These are phyloP conservation scores for Sarocladium brachiariae DNA, from an alignment of 2,329 filamentous ascomycete genomes.

Conservation along the genomic window DNA sequence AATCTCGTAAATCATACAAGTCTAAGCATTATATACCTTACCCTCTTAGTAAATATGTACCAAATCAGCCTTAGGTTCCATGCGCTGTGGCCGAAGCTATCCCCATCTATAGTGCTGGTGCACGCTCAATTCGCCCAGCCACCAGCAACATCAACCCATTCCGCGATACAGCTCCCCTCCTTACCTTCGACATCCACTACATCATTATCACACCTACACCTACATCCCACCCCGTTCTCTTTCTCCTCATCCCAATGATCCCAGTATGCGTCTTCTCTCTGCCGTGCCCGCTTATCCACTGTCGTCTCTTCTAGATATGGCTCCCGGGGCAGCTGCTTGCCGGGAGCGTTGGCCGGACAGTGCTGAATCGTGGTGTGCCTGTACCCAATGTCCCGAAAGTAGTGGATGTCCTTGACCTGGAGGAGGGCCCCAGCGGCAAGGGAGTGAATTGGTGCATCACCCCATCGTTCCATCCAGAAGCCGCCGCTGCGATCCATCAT, in stretches of 20 bases:
- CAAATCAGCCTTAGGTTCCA: too few species aligned
- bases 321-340: slow-evolving; percentile 71
- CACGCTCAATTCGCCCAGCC: slow-evolving; percentile 70
- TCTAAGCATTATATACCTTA: too few species aligned
- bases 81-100: too few species aligned
- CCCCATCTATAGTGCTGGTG: too few species aligned
- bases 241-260: slow-evolving; percentile 77
- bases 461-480: slow-evolving; percentile 99
- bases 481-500: slow-evolving; percentile 98
- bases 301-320: slow-evolving; percentile 81
- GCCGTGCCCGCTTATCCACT: slow-evolving; percentile 70
- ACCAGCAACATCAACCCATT: slow-evolving; percentile 96
- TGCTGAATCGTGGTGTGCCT: slow-evolving; percentile 98
- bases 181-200: slow-evolving; percentile 98
- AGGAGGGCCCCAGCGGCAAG: slow-evolving; percentile 88
- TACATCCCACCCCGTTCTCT: slow-evolving; percentile 94
- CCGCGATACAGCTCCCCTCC: slow-evolving; percentile 85
- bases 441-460: slow-evolving; percentile 96
- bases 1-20: too few species aligned
- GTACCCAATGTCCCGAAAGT: slow-evolving; percentile 98
- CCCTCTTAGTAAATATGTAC: too few species aligned
- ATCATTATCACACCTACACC: slow-evolving; percentile 94
- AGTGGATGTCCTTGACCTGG: slow-evolving; percentile 78
- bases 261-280: slow-evolving; percentile 96
- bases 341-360: slow-evolving; percentile 91